A percentile compares a stretch with the other conserved stretches of the same genome.
Evolutionary conservation across 176 grass and related monocot species (phyloP).

Genomic region (Typha latifolia): DNA sequence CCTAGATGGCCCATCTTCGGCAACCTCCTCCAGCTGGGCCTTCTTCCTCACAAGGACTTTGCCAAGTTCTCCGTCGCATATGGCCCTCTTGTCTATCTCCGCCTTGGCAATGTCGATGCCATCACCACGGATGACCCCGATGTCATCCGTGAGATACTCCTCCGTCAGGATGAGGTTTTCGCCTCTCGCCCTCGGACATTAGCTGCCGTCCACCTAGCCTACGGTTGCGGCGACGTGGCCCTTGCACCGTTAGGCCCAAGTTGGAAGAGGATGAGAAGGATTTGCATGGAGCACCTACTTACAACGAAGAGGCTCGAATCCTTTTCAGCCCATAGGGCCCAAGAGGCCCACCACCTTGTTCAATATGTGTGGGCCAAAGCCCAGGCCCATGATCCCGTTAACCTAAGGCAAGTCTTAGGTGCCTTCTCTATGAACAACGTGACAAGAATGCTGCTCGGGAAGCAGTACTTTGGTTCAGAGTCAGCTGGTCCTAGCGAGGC

Average conservation of each 20-base stretch:
- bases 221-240: slow-evolving; percentile 62
- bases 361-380: slow-evolving; percentile 49
- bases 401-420: slow-evolving; percentile 66
- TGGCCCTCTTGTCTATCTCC: slow-evolving; percentile 83
- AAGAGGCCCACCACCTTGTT: slow-evolving; percentile 58
- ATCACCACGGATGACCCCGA: slow-evolving; percentile 84
- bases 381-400: slow-evolving; percentile 34
- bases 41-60: slow-evolving; percentile 80
- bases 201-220: slow-evolving; percentile 67
- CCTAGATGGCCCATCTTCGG: slow-evolving; percentile 65
- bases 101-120: slow-evolving; percentile 66
- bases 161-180: slow-evolving; percentile 77
- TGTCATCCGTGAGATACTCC: slow-evolving; percentile 82
- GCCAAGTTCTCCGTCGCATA: slow-evolving; percentile 60
- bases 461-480: slow-evolving; percentile 71
- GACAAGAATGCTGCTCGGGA: slow-evolving; percentile 89
- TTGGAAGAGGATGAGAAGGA: slow-evolving; percentile 84
- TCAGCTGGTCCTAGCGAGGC: slow-evolving; percentile 61
- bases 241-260: slow-evolving; percentile 63
- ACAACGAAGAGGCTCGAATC: slow-evolving; percentile 65
- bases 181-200: slow-evolving; percentile 73
- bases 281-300: slow-evolving; percentile 86
- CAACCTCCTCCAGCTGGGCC: slow-evolving; percentile 65
- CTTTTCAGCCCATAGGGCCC: slow-evolving; percentile 48
- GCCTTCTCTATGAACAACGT: slow-evolving; percentile 95